phyloP scores from a whole-genome alignment of 208 protist genomes.

The Acanthamoeba sp. region DNA sequence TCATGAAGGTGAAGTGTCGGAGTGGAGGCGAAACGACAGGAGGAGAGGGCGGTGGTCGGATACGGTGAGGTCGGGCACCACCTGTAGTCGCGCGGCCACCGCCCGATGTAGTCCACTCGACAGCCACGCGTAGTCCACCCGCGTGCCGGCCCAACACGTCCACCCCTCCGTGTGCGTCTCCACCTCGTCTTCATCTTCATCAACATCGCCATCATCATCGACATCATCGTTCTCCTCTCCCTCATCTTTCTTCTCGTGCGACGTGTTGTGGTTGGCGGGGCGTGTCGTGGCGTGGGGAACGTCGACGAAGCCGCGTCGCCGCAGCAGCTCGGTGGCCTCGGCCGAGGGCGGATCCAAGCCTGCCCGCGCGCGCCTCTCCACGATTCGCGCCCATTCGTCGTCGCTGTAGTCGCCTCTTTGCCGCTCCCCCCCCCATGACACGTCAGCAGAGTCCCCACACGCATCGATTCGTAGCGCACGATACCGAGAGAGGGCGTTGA shows the following conservation, averaged over 20 bases:
- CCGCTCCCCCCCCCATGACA: too few relatives aligned
- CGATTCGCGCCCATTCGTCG: neutral
- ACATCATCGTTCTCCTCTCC: neutral
- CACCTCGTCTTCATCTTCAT: neutral
- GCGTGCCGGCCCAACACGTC: neutral
- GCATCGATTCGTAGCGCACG: neutral
- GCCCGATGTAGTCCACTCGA: neutral
- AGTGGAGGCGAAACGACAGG: neutral
- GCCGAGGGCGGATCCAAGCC: neutral
- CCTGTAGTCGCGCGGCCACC: neutral
- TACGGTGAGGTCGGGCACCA: neutral
- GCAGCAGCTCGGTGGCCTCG: neutral
- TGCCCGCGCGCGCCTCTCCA: neutral
- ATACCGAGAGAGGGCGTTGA: neutral
- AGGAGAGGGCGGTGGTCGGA: neutral
- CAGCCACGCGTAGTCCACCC: neutral
- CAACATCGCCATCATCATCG: neutral
- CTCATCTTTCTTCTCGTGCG: too few relatives aligned
- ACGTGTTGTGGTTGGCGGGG: too few relatives aligned
- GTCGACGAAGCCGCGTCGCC: neutral
- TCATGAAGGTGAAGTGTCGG: too few relatives aligned
- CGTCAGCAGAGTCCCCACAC: neutral
- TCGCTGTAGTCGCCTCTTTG: too few relatives aligned
- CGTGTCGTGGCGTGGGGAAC: neutral
- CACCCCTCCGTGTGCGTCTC: neutral